Conservation (phyloP, 257 asterid genomes). For the Plantago ovata region DNA sequence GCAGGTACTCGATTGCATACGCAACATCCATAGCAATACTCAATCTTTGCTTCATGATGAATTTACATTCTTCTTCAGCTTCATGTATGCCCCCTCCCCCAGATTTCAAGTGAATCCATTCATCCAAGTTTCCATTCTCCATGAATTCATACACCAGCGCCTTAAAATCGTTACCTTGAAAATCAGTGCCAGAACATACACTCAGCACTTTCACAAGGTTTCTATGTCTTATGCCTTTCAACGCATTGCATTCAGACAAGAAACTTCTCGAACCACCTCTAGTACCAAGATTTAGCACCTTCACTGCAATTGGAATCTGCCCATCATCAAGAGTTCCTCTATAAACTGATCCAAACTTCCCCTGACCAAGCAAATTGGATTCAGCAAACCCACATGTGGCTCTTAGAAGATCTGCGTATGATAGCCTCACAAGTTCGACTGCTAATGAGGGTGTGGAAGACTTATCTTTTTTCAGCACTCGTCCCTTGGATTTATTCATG, state of each 20-base stretch:
- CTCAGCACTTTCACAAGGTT: conserved; percentile 32
- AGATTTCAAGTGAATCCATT: conserved; percentile 25
- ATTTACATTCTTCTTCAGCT: neutral
- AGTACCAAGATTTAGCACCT: conserved; percentile 25
- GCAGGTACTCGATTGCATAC: conserved; percentile 23
- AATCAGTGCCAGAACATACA: conserved; percentile 29
- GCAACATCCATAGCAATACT: conserved; percentile 28
- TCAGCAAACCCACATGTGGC: conserved; percentile 29
- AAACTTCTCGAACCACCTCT: conserved; percentile 35
- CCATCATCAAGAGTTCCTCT: conserved; percentile 28
- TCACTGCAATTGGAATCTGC: conserved; percentile 22
- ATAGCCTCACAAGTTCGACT: conserved; percentile 10
- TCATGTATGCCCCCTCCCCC: neutral
- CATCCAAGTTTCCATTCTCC: conserved; percentile 31
- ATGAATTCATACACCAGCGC: conserved; percentile 33
- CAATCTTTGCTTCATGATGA: neutral
- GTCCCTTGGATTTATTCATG: neutral
- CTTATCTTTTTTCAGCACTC: neutral
- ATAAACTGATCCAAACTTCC: conserved; percentile 32
- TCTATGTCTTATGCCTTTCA: conserved; percentile 25
- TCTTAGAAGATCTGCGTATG: conserved; percentile 24
- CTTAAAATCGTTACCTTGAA: conserved; percentile 26
- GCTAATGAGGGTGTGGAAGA: neutral
- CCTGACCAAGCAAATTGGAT: conserved; percentile 28
- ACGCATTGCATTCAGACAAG: conserved; percentile 29